These are phyloP conservation scores for Zygosaccharomyces bisporus DNA, from an alignment of 805 yeast genomes.

Conservation along the genomic window DNA sequence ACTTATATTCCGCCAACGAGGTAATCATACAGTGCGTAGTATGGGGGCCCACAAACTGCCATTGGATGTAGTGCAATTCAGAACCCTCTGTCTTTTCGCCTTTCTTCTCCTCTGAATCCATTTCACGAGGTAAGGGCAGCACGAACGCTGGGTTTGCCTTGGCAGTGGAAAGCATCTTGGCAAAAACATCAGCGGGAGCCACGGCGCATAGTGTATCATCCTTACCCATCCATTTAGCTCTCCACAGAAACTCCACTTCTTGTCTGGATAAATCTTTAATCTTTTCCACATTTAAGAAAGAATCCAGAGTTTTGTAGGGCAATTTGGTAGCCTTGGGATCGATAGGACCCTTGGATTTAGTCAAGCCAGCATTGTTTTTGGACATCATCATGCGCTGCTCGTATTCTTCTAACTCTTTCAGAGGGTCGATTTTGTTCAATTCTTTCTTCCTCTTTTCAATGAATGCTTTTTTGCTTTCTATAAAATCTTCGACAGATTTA, in stretches of 20 bases:
- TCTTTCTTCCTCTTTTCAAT: constrained; percentile 54
- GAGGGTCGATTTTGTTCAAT: constrained; percentile 62
- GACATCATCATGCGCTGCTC: constrained; percentile 38
- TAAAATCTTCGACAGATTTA: constrained; percentile 51
- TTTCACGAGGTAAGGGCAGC: constrained; percentile 77
- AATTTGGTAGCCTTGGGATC: constrained; percentile 38
- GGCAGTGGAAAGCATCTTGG: constrained; percentile 61
- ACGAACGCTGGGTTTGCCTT: constrained; percentile 76
- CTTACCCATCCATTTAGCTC: constrained; percentile 69
- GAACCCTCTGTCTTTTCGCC: constrained; percentile 40
- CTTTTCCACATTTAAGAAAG: constrained; percentile 70
- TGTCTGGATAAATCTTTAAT: constrained; percentile 48
- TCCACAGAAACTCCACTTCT: constrained; percentile 83
- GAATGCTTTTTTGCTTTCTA: constrained; percentile 56
- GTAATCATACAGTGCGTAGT: constrained; percentile 90
- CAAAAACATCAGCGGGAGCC: constrained; percentile 53
- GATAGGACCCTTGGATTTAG: constrained; percentile 28
- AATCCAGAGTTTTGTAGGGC: constrained; percentile 69
- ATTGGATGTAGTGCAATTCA: constrained; percentile 90
- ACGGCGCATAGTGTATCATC: constrained; percentile 64
- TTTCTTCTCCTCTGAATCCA: constrained; percentile 38
- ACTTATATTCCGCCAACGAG: constrained; percentile 83
- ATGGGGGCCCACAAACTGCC: constrained; percentile 81
- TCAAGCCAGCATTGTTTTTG: constrained; percentile 15
- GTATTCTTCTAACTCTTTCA: constrained; percentile 59